Evolutionary conservation across 495 filamentous ascomycete species (phyloP), one percentile per base, ranked within the genome.

Genomic region (Melanomma pulvis-pyrius): DNA sequence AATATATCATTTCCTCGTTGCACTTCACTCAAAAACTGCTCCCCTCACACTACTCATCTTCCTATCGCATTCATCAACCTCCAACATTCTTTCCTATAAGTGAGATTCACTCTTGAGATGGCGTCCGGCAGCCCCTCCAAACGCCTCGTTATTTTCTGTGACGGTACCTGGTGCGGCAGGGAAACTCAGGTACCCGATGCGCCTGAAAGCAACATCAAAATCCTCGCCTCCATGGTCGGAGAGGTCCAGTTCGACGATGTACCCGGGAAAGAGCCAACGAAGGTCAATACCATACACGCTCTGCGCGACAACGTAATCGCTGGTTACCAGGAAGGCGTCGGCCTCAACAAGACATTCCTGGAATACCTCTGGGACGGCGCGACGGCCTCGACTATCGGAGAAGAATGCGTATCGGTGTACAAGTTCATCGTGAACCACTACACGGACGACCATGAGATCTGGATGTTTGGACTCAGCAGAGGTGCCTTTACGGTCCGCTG

Each of bases 371-470:
- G 58, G 59, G 58, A 68, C 28, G 65, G 65, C 12, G 41, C 58
- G 9, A 68, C 65, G 6, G 68, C 68, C 11, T 70, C 68, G 21
- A 61, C 74, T 2, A 70, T 70, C 28, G 59, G 26, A 1, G 68
- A 67, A 25, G 64, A 71, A 30, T 71, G 64, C 58, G 28, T 34
- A 2, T 47, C 52, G 4, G 63, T 62, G 44, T 62, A 71, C 61
- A 51, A 55, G n/a, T 69, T 30, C 53, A 69, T 69, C 34, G 66
- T 69, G 15, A 29, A 69, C 19, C 19, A 69, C 34, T 69, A 32
- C 26, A 49, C 29, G 2, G 30, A 26, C 2, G 47, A 60, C 12
- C 29, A 63, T 39, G 68, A 71, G 36, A 67, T 71, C 12, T 71
- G 51, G 51, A 44, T 67, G 15, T 67, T 71, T 47, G 68, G 68